Evolutionary conservation across 2,329 filamentous ascomycete species (phyloP), one percentile per base, ranked within the genome.

Genomic region (Phaeosphaeriaceae sp.): DNA sequence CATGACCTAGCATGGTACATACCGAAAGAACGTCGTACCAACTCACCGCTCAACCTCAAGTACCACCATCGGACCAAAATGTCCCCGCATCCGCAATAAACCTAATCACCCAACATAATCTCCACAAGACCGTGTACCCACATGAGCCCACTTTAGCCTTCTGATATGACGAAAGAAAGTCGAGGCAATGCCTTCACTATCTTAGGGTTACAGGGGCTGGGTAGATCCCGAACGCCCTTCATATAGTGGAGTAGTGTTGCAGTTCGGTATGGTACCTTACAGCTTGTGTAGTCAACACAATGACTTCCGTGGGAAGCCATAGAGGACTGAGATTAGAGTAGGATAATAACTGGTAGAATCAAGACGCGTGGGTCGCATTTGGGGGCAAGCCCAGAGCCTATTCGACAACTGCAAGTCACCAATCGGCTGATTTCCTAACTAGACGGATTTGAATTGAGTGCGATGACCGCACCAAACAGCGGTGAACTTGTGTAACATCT

Each of bases 391-490:
- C 20, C 18, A 36, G 18, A 35, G 13, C 20, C 23, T 11, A 26
- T 11, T 26, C 23, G 23, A 26, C 11, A 26, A 26, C 7, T 26
- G 23, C 23, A 26, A n/a, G 23, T 8, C 23, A 33, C 65, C 60
- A 69, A 68, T 65, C 58, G 60, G 61, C 39, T 59, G 35, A 17
- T 29, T 62, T 61, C 56, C 61, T 42, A n/a, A n/a, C n/a, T n/a
- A n/a, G 43, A 43, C 33, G 40, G 26, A 38, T 43, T 49, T 46
- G 46, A 50, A 60, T 52, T 23, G 48, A 49, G 49, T 39, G 56
- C 11, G 23, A 26, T 26, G 7, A 26, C 23, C 11, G 23, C 23
- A 26, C 23, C 23, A 26, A 26, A 11, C 23, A 52, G 64, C 61
- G 58, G 63, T 67, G 62, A 65, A 56, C 52, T 50, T 58, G 60